Percentiles rank a stretch among this genome's conserved stretches.
Conservation (phyloP, 768 basidiomycete species). For the Omphalotus guepiniiformis region DNA sequence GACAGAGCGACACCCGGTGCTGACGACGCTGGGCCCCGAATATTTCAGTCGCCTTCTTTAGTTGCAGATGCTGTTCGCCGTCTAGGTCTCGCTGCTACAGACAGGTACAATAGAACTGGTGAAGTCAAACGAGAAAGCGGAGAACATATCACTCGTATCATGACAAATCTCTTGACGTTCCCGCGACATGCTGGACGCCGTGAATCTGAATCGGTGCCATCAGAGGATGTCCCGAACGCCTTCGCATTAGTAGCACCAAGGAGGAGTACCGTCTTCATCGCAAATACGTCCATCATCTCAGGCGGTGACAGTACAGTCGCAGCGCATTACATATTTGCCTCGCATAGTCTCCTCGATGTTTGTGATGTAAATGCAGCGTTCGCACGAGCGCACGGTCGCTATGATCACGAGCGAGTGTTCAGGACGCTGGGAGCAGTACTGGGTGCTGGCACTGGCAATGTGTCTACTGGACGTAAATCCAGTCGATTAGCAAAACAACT, state of each 20-base stretch:
- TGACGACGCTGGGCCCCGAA: slow-evolving; percentile 23
- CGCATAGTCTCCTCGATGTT: slow-evolving; percentile 27
- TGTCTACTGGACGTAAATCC: neutral
- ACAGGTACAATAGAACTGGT: slow-evolving; percentile 33
- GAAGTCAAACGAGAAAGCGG: slow-evolving; percentile 37
- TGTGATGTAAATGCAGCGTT: slow-evolving; percentile 58
- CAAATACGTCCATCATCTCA: slow-evolving; percentile 45
- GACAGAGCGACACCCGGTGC: slow-evolving; percentile 11
- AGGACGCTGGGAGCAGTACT: slow-evolving; percentile 44
- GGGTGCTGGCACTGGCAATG: neutral
- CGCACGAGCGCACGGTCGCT: slow-evolving; percentile 56
- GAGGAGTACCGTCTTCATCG: slow-evolving; percentile 59
- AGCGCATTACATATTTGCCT: slow-evolving; percentile 53
- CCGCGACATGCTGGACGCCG: slow-evolving; percentile 33
- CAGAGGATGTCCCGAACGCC: slow-evolving; percentile 16
- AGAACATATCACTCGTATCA: slow-evolving; percentile 63
- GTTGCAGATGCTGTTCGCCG: slow-evolving; percentile 72
- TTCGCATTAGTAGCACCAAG: slow-evolving; percentile 36
- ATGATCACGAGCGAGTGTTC: slow-evolving; percentile 71
- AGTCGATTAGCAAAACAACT: slow-evolving; percentile 32
- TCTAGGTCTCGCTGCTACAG: slow-evolving; percentile 57
- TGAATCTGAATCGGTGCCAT: slow-evolving; percentile 3
- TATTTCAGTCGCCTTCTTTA: slow-evolving; percentile 57
- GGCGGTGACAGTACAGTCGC: slow-evolving; percentile 56
- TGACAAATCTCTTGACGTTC: slow-evolving; percentile 71